Conservation (phyloP, 2,329 filamentous ascomycete genomes). For the Drechslerella stenobrocha region DNA sequence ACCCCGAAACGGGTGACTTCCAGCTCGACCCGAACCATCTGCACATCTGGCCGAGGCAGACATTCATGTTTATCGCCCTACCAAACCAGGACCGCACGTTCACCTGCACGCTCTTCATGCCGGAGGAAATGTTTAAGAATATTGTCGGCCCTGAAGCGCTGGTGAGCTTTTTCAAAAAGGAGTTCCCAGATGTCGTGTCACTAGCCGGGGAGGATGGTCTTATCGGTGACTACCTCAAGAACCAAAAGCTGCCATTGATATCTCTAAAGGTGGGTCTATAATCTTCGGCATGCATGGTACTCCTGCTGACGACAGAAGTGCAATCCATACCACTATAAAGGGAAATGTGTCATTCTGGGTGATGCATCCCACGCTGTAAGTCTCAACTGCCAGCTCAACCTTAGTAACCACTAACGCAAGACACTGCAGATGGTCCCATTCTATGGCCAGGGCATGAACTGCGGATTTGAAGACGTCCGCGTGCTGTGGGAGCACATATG, state of each 20-base stretch:
- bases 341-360: constrained; percentile 80
- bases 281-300: neutral
- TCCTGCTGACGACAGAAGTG: constrained; percentile 58
- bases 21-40: constrained; percentile 87
- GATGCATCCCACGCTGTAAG: constrained; percentile 81
- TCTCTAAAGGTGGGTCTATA: constrained; percentile 68
- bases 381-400: neutral
- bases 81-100: constrained; percentile 88
- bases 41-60: constrained; percentile 93
- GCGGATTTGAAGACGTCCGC: constrained; percentile 89
- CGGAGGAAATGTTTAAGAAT: constrained; percentile 67
- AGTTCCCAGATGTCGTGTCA: constrained; percentile 83
- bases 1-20: constrained; percentile 62
- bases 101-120: constrained; percentile 90
- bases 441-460: constrained; percentile 97
- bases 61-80: constrained; percentile 98
- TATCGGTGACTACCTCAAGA: constrained; percentile 72
- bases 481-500: constrained; percentile 71
- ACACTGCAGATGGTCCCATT: constrained; percentile 84
- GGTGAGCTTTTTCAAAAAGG: constrained; percentile 72
- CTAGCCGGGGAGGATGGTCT: constrained; percentile 71
- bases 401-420: constrained; percentile 5
- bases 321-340: constrained; percentile 77
- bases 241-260: constrained; percentile 89
- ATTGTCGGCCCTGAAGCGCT: constrained; percentile 66